Percentiles rank a stretch among this genome's conserved stretches.
Conservation (phyloP, 176 grass and related monocot species). For the Triticum dicoccoides region DNA sequence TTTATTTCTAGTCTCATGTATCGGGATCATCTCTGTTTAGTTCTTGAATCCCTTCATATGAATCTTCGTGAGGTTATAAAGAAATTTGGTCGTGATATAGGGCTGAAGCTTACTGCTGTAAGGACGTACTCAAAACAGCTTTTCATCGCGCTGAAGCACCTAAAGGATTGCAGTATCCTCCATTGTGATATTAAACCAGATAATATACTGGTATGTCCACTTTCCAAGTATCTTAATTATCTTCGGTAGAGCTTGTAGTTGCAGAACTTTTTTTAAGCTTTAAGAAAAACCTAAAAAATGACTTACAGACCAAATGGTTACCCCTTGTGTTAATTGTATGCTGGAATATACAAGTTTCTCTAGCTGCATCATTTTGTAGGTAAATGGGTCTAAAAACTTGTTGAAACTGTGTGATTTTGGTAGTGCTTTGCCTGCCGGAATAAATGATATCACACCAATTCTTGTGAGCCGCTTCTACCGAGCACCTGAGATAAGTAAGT, state of each 20-base stretch:
- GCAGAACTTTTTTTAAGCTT: neutral
- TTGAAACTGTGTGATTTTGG: slow-evolving; percentile 99
- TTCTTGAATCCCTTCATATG: slow-evolving; percentile 99
- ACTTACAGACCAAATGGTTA: neutral
- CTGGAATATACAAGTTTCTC: neutral
- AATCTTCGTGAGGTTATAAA: slow-evolving; percentile 99
- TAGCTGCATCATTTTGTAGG: slow-evolving; percentile 45
- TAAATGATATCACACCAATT: slow-evolving; percentile 94
- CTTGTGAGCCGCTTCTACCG: slow-evolving; percentile 99
- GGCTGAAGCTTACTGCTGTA: slow-evolving; percentile 94
- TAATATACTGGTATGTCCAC: slow-evolving; percentile 84
- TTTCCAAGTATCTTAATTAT: neutral
- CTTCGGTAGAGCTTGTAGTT: neutral
- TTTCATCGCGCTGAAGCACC: slow-evolving; percentile 92
- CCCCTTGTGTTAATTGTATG: neutral
- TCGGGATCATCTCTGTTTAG: slow-evolving; percentile 97
- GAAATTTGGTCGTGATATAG: slow-evolving; percentile 99
- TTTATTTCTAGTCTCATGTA: slow-evolving; percentile 99
- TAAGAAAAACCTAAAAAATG: neutral
- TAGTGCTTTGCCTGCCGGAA: slow-evolving; percentile 92
- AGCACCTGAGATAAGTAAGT: slow-evolving; percentile 98
- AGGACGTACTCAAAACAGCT: slow-evolving; percentile 97
- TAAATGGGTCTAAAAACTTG: slow-evolving; percentile 91
- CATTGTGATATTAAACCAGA: slow-evolving; percentile 99
- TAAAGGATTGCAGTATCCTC: slow-evolving; percentile 84